A percentile compares a stretch with the other conserved stretches of the same genome.
Evolutionary conservation across 768 basidiomycete genomes (phyloP).

Genomic region (Russula vinacea): DNA sequence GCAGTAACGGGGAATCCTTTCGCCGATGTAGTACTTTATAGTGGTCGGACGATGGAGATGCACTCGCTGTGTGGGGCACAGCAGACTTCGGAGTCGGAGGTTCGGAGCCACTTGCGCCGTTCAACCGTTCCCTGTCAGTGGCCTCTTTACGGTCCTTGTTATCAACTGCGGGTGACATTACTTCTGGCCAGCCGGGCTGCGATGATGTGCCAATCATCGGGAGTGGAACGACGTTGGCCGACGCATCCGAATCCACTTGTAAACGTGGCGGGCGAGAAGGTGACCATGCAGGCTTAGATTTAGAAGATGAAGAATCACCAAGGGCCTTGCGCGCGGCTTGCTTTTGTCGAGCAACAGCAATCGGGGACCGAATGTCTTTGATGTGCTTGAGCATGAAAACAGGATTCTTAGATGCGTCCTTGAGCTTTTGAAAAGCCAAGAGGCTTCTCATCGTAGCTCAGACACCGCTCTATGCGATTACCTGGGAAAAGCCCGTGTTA

Average conservation of each 20-base stretch:
- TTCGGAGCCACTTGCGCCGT: conserved; percentile 15
- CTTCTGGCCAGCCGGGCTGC: conserved; percentile 74
- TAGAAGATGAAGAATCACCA: conserved; percentile 31
- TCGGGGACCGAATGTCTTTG: conserved; percentile 95
- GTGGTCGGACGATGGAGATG: conserved; percentile 27
- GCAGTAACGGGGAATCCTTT: conserved; percentile 38
- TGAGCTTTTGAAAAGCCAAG: conserved; percentile 94
- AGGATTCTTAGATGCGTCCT: conserved; percentile 95
- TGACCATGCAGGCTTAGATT: conserved; percentile 29
- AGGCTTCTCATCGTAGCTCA: conserved; percentile 98
- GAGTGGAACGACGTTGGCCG: conserved; percentile 44
- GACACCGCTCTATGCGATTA: conserved; percentile 84
- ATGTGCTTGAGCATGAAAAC: conserved; percentile 99
- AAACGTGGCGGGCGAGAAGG: conserved; percentile 63
- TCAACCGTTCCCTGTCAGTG: conserved; percentile 30
- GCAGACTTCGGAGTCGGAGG: conserved; percentile 39
- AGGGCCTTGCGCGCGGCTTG: conserved; percentile 85
- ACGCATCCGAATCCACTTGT: conserved; percentile 60
- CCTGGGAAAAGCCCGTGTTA: conserved; percentile 39
- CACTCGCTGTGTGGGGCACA: conserved; percentile 37
- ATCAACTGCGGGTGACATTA: conserved; percentile 57
- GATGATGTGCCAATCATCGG: conserved; percentile 53
- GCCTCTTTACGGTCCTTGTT: conserved; percentile 46
- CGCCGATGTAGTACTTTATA: conserved; percentile 30
- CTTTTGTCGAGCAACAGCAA: conserved; percentile 94